These are phyloP conservation scores for Saccharomycopsis sp. DNA, from an alignment of 805 yeast species.

Conservation along the genomic window DNA sequence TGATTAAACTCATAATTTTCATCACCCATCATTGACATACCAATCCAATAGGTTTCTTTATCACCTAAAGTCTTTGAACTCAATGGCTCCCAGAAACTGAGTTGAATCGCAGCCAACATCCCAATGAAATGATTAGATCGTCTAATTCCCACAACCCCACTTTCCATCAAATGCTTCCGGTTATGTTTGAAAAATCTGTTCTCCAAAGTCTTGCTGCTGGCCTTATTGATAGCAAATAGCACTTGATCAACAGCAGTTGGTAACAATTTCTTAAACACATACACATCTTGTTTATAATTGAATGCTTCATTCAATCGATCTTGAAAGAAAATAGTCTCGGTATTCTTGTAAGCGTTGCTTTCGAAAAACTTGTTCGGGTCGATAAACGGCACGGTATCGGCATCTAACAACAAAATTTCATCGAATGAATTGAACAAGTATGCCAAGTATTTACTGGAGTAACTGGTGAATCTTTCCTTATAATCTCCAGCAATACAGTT, in stretches of 20 bases:
- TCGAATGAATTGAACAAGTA: conserved; percentile 42
- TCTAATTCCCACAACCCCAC: conserved; percentile 40
- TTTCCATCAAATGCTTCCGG: conserved; percentile 37
- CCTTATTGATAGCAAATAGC: conserved; percentile 31
- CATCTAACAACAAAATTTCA: conserved; percentile 44
- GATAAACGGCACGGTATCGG: conserved; percentile 41
- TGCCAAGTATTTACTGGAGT: conserved; percentile 42
- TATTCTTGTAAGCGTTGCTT: conserved; percentile 27
- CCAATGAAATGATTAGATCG: conserved; percentile 43
- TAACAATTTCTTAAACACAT: conserved; percentile 37
- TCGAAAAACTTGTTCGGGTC: conserved; percentile 34
- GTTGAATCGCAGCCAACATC: conserved; percentile 35
- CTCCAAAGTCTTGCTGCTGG: conserved; percentile 30
- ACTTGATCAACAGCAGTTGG: conserved; percentile 35
- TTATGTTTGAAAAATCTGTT: conserved; percentile 34
- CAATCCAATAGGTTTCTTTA: conserved; percentile 62
- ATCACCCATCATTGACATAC: conserved; percentile 47
- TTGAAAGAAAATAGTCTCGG: conserved; percentile 37
- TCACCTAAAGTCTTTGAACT: conserved; percentile 57
- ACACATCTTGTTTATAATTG: conserved; percentile 30
- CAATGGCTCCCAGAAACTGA: conserved; percentile 34
- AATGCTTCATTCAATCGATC: conserved; percentile 38
- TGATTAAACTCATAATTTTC: conserved; percentile 44
- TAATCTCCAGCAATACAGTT: conserved; percentile 22
- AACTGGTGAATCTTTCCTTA: conserved; percentile 29